These are phyloP conservation scores for Stevia rebaudiana DNA, from an alignment of 140 eudicot species.

Conservation along the genomic window DNA sequence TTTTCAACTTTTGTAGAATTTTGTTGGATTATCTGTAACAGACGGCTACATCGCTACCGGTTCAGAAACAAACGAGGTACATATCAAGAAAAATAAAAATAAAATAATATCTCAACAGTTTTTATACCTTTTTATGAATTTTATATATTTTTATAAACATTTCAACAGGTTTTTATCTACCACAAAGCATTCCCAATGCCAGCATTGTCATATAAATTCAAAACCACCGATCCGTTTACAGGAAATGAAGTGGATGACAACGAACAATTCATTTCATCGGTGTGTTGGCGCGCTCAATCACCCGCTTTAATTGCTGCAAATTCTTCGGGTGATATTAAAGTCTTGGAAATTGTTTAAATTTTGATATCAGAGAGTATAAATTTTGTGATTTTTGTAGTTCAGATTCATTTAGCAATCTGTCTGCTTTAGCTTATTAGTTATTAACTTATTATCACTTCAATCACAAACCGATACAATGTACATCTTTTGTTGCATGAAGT, in stretches of 20 bases:
- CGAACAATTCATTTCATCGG: constrained; percentile 80
- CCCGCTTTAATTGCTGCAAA: constrained; percentile 87
- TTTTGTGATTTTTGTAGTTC: constrained; percentile 6
- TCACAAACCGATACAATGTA: not conserved
- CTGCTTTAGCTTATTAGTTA: not conserved
- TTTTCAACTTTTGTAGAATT: constrained; percentile 53
- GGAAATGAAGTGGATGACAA: constrained; percentile 69
- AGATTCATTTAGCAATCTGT: not conserved
- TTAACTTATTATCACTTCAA: not conserved
- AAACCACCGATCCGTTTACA: constrained; percentile 58
- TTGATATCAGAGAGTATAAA: constrained; percentile 18
- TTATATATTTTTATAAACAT: not conserved
- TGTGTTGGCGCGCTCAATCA: constrained; percentile 91
- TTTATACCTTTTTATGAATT: not conserved
- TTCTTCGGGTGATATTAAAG: constrained; percentile 73
- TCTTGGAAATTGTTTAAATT: constrained; percentile 75
- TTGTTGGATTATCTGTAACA: constrained; percentile 73
- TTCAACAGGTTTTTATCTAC: constrained; percentile 65
- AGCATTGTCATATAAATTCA: constrained; percentile 66
- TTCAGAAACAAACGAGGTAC: constrained; percentile 89
- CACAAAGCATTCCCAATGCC: constrained; percentile 98
- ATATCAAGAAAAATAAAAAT: not conserved
- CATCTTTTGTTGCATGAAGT: not conserved
- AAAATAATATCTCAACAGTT: not conserved
- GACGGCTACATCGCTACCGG: constrained; percentile 86